Evolutionary conservation across 371 early-diverging fungal genomes (phyloP).

Genomic region (Chytridium lagenaria): DNA sequence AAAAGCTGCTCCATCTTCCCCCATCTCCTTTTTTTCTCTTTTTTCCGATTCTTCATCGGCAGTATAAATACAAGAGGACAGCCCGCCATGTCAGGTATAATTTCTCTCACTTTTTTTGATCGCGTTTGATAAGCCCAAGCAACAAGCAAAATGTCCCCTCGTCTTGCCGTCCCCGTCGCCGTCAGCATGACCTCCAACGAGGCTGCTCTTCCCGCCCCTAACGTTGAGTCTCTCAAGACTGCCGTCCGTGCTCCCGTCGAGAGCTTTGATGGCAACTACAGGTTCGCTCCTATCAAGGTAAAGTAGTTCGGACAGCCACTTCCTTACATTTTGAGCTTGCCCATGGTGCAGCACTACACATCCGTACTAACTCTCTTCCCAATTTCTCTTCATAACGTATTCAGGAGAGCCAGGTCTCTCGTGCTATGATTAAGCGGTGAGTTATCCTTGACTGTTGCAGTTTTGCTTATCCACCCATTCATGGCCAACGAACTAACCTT

Average conservation of each 20-base stretch:
- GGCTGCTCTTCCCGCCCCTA: background rate
- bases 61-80: no score
- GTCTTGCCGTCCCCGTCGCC: slow-evolving; percentile 26
- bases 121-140: no score
- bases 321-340: background rate
- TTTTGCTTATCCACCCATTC: background rate
- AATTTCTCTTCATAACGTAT: no score
- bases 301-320: background rate
- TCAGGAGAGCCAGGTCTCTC: slow-evolving; percentile 71
- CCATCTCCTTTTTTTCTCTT: no score
- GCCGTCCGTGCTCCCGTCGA: slow-evolving; percentile 16
- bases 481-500: background rate
- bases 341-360: no score
- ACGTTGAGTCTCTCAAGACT: background rate
- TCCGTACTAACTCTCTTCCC: no score
- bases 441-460: slow-evolving; percentile 17
- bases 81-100: no score
- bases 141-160: slow-evolving; percentile 29
- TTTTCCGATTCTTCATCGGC: no score
- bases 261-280: slow-evolving; percentile 24
- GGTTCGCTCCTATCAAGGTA: slow-evolving; percentile 42
- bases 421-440: slow-evolving; percentile 75
- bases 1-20: no score
- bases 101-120: no score
- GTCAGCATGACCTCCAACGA: background rate